A percentile compares a stretch with the other conserved stretches of the same genome.
These are phyloP conservation scores for Geotrichum klebahnii DNA, from an alignment of 1,139 yeast genomes.

Conservation along the genomic window DNA sequence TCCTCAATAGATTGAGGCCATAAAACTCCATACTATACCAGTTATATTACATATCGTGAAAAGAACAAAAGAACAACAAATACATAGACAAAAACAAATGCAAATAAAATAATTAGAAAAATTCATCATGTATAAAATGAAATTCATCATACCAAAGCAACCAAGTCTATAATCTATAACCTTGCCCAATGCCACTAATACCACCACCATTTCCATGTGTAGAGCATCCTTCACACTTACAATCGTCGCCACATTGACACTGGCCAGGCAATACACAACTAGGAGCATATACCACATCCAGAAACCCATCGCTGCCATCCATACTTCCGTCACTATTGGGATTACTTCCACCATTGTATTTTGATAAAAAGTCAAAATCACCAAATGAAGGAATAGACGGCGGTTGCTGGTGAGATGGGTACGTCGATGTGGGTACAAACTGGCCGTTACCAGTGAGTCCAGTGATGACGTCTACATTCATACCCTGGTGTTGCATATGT, in stretches of 20 bases:
- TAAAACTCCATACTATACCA: no score
- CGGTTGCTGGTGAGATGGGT: neutral
- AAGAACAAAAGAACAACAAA: no score
- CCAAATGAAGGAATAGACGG: neutral
- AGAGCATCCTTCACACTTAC: slow-evolving; percentile 40
- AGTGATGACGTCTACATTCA: neutral
- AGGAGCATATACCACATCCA: slow-evolving; percentile 37
- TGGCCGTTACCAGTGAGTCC: no score
- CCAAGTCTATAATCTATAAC: slow-evolving; percentile 7
- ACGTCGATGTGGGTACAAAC: neutral
- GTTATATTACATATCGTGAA: no score
- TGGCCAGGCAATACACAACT: slow-evolving; percentile 41
- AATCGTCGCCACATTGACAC: slow-evolving; percentile 40
- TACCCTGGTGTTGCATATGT: neutral
- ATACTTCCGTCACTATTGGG: neutral
- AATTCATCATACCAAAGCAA: no score
- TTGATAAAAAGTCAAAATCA: slow-evolving; percentile 12
- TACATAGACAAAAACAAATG: no score
- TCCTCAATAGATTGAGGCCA: no score
- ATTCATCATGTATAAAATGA: no score
- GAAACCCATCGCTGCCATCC: slow-evolving; percentile 1
- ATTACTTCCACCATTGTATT: neutral
- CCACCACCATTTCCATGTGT: slow-evolving; percentile 29
- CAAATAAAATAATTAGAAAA: no score
- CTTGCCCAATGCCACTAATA: neutral